Conservation (phyloP, 2,329 filamentous ascomycete species). For the Apiospora hydei region DNA sequence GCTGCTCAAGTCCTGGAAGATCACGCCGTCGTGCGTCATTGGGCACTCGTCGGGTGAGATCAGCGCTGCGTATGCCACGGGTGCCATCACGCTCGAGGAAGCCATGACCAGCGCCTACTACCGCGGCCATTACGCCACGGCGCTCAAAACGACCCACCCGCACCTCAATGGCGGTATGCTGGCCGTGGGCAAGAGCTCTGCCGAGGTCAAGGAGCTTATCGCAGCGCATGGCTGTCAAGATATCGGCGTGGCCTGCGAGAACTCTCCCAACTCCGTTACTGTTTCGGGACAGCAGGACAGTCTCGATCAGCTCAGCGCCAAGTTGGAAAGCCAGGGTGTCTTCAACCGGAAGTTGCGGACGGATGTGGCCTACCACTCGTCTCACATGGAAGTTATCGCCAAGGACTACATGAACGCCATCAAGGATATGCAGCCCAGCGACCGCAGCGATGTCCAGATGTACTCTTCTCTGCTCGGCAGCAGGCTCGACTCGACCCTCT, state of each 20-base stretch:
- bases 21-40: slow-evolving; percentile 40
- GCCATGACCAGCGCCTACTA: slow-evolving; percentile 31
- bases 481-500: slow-evolving; percentile 17
- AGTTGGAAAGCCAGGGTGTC: slow-evolving; percentile 31
- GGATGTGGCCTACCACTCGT: slow-evolving; percentile 44
- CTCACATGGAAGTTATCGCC: slow-evolving; percentile 38
- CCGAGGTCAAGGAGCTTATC: slow-evolving; percentile 24
- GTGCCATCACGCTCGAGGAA: slow-evolving; percentile 29
- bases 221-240: slow-evolving; percentile 9
- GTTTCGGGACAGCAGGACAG: slow-evolving; percentile 39
- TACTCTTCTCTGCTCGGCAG: slow-evolving; percentile 24
- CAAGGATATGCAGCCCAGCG: slow-evolving; percentile 11
- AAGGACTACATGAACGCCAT: slow-evolving; percentile 27
- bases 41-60: slow-evolving; percentile 51
- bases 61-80: slow-evolving; percentile 43
- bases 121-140: slow-evolving; percentile 27
- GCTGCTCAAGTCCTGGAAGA: slow-evolving; percentile 39
- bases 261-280: slow-evolving; percentile 42
- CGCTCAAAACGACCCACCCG: slow-evolving; percentile 13
- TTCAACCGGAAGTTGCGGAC: slow-evolving; percentile 40
- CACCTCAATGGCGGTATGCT: slow-evolving; percentile 39
- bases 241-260: slow-evolving; percentile 40
- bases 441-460: slow-evolving; percentile 25
- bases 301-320: slow-evolving; percentile 32
- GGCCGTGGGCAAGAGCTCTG: slow-evolving; percentile 36